phyloP scores from a whole-genome alignment of 208 protist species.

The Lotmaria passim region DNA sequence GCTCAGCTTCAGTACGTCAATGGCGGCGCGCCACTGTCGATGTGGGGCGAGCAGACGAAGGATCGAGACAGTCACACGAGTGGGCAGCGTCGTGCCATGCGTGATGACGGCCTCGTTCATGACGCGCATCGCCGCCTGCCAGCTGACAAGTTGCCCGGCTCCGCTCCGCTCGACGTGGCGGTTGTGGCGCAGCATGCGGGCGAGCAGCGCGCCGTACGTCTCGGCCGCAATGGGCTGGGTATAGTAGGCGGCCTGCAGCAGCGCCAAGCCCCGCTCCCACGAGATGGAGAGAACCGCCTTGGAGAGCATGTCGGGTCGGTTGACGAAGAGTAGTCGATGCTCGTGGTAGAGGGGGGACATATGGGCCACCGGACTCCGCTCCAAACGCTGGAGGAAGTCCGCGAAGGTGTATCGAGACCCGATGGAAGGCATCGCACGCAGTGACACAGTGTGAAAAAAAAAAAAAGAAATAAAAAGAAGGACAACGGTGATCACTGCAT shows the following conservation, averaged over 20 bases:
- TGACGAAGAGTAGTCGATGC: constrained; percentile 72
- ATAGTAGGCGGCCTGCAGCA: constrained; percentile 81
- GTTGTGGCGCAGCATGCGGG: constrained; percentile 86
- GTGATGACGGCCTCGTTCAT: constrained; percentile 70
- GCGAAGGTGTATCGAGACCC: constrained; percentile 78
- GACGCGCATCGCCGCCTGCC: constrained; percentile 63
- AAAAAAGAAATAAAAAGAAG: not conserved
- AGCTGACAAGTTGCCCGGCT: constrained; percentile 48
- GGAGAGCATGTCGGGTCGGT: constrained; percentile 80
- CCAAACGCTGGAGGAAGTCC: constrained; percentile 82
- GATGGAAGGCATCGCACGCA: constrained; percentile 49
- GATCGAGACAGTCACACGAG: constrained; percentile 63
- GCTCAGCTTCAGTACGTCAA: constrained; percentile 60
- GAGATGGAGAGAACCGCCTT: constrained; percentile 58
- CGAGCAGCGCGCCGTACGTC: constrained; percentile 75
- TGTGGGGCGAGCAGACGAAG: constrained; percentile 78
- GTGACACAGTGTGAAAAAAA: not conserved
- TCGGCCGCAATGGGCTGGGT: constrained; percentile 57
- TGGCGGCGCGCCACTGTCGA: constrained; percentile 58
- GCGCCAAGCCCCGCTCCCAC: constrained; percentile 69
- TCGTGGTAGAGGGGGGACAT: constrained; percentile 84
- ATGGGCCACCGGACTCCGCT: constrained; percentile 74
- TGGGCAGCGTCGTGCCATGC: constrained; percentile 66
- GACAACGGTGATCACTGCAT: not conserved
- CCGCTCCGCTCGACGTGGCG: constrained; percentile 45